These are phyloP conservation scores for Acanthochlamys bracteata DNA, from an alignment of 106 monocot species.

Conservation along the genomic window DNA sequence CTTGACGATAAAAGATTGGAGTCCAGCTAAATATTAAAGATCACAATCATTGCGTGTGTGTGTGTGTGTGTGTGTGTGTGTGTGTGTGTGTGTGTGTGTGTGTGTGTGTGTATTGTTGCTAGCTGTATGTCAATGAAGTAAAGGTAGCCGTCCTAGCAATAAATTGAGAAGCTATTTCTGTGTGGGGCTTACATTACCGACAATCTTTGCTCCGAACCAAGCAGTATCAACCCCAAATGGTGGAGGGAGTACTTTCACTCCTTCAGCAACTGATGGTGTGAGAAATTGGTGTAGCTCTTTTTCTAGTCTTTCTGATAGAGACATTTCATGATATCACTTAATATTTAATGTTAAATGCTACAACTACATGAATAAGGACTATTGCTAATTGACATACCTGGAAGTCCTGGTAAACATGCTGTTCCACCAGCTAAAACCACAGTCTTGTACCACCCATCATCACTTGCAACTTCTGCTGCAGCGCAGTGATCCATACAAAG, in stretches of 20 bases:
- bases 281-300: conserved; percentile 62
- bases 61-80: no score
- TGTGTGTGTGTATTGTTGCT: no score
- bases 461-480: conserved; percentile 33
- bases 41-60: no score
- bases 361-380: no score
- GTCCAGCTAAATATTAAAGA: no score
- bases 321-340: background rate
- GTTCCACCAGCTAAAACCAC: conserved; percentile 86
- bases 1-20: no score
- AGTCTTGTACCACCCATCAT: conserved; percentile 88
- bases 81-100: no score
- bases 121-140: background rate
- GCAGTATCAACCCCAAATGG: conserved; percentile 73
- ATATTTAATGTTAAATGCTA: no score
- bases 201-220: conserved; percentile 88
- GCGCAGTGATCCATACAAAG: conserved; percentile 91
- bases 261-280: conserved; percentile 55
- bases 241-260: conserved; percentile 75
- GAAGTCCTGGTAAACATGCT: conserved; percentile 74
- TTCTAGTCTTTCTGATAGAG: conserved; percentile 68
- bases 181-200: conserved; percentile 70
- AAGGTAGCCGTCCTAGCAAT: background rate
- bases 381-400: conserved; percentile 37
- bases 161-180: background rate